phyloP scores from a whole-genome alignment of 805 yeast genomes.

The Candida ponderosae region DNA sequence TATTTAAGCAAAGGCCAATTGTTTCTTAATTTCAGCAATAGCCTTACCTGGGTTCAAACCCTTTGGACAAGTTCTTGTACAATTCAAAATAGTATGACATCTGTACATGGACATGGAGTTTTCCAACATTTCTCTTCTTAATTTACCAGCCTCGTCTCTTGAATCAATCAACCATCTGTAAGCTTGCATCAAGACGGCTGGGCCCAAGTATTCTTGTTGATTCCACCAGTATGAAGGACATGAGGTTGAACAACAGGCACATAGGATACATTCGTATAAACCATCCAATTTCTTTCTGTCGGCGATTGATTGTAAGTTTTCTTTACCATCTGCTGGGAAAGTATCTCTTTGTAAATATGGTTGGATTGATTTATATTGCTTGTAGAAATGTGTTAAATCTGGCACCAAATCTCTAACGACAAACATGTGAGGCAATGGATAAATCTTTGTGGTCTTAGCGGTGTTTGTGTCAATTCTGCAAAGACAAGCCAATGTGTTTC shows the following conservation, averaged over 20 bases:
- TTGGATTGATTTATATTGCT: conserved; percentile 96
- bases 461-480: conserved; percentile 85
- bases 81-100: conserved; percentile 99
- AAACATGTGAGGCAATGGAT: conserved; percentile 97
- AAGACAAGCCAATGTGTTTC: conserved; percentile 93
- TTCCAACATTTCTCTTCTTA: conserved; percentile 84
- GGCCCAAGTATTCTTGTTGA: conserved; percentile 96
- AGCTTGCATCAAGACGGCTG: conserved; percentile 98
- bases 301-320: conserved; percentile 81
- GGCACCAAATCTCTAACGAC: conserved; percentile 97
- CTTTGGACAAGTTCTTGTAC: conserved; percentile 97
- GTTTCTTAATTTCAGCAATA: conserved; percentile 94
- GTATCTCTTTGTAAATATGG: conserved; percentile 83
- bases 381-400: conserved; percentile 94
- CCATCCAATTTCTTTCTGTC: conserved; percentile 98
- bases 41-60: conserved; percentile 97
- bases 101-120: conserved; percentile 97
- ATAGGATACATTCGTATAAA: conserved; percentile 91
- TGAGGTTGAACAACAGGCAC: conserved; percentile 98
- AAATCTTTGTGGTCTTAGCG: conserved; percentile 72
- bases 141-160: conserved; percentile 81
- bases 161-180: conserved; percentile 98
- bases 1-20: conserved; percentile 66
- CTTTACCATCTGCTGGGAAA: conserved; percentile 84
- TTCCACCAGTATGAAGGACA: conserved; percentile 99